A percentile compares a stretch with the other conserved stretches of the same genome.
Conservation (phyloP, 106 monocot genomes). For the Amphibolis antarctica region DNA sequence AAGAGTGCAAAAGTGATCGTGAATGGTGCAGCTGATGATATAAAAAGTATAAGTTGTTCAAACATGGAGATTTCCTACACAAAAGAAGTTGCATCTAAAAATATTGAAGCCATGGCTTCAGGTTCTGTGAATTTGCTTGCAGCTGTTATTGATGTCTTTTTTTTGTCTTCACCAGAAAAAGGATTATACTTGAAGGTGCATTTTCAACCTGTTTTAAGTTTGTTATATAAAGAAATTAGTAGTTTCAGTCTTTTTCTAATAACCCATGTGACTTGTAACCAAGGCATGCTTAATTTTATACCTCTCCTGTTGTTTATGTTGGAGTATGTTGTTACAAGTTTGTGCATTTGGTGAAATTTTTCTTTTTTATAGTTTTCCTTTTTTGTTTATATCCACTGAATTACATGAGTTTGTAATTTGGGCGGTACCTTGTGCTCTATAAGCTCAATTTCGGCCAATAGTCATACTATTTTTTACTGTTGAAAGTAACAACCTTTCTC, state of each 20-base stretch:
- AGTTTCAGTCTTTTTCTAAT: neutral
- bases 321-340: no score
- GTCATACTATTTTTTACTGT: no score
- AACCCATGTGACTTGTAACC: neutral
- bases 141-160: conserved; percentile 42
- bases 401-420: no score
- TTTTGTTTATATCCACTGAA: no score
- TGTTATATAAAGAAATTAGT: neutral
- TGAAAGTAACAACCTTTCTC: no score
- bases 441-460: no score
- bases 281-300: no score
- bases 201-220: neutral
- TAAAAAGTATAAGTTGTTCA: conserved; percentile 4
- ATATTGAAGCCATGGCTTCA: conserved; percentile 41
- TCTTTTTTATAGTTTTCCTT: no score
- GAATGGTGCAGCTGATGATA: neutral
- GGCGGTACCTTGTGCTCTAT: no score
- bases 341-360: no score
- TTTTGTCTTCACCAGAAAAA: conserved; percentile 48
- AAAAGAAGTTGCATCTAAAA: conserved; percentile 41
- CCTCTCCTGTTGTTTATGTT: no score
- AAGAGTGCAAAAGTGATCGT: neutral
- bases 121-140: conserved; percentile 48
- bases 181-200: conserved; percentile 50
- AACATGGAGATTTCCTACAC: conserved; percentile 20